phyloP scores from a whole-genome alignment of 2,329 filamentous ascomycete genomes.

The Cladosporium phlei region DNA sequence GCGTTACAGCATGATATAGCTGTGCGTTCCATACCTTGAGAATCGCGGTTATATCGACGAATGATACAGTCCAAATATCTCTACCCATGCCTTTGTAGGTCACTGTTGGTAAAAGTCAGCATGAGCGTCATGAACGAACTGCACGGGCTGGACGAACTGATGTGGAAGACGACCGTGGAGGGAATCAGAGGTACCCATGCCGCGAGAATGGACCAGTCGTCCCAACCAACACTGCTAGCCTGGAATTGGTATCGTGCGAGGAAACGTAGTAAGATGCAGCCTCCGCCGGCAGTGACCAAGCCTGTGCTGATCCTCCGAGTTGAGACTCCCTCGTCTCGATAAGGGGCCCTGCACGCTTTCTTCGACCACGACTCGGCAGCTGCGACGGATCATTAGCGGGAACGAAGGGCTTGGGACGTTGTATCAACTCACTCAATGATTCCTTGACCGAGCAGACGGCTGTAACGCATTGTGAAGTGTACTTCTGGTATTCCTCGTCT shows the following conservation, averaged over 20 bases:
- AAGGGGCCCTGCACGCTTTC: background rate
- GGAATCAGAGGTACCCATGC: background rate
- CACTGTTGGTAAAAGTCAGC: background rate
- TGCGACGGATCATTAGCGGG: background rate
- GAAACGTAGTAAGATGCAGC: background rate
- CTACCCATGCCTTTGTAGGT: background rate
- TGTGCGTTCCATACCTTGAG: background rate
- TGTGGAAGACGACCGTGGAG: background rate
- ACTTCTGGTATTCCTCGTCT: background rate
- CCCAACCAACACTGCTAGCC: background rate
- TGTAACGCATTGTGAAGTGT: background rate
- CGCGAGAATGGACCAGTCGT: background rate
- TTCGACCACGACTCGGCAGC: background rate
- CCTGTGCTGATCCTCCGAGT: background rate
- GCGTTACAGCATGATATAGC: too few species aligned
- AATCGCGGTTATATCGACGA: background rate
- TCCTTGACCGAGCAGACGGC: background rate
- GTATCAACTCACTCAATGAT: background rate
- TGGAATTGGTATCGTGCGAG: background rate
- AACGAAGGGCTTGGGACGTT: background rate
- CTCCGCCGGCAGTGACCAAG: background rate
- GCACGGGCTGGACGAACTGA: background rate
- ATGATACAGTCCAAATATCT: background rate
- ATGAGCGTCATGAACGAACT: too few species aligned
- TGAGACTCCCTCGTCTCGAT: background rate